These are phyloP conservation scores for Chaetomium strumarium DNA, from an alignment of 2,329 filamentous ascomycete genomes.

Conservation along the genomic window DNA sequence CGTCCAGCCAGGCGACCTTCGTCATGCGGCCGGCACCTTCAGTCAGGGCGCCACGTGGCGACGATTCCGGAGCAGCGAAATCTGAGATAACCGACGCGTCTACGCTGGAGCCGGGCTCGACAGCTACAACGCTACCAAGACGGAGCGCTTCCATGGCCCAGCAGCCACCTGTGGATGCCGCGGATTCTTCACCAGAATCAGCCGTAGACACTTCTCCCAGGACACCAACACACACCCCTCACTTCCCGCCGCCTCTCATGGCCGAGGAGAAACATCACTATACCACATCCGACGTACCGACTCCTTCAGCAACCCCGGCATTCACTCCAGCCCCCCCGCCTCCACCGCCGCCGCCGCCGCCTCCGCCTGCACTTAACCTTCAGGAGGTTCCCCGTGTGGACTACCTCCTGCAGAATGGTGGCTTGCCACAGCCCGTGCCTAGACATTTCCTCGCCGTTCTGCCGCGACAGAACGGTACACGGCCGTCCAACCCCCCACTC, in stretches of 20 bases:
- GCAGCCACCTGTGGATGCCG: slow-evolving; percentile 35
- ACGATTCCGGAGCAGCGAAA: slow-evolving; percentile 4
- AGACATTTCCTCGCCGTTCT: slow-evolving; percentile 65
- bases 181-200: slow-evolving; percentile 46
- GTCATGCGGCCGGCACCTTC: slow-evolving; percentile 29
- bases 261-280: slow-evolving; percentile 35
- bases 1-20: slow-evolving; percentile 54
- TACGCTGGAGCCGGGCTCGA: slow-evolving; percentile 19
- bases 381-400: slow-evolving; percentile 77
- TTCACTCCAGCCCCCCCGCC: slow-evolving; percentile 34
- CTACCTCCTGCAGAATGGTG: slow-evolving; percentile 86
- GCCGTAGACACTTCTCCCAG: slow-evolving; percentile 51
- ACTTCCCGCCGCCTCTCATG: slow-evolving; percentile 43
- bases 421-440: slow-evolving; percentile 64
- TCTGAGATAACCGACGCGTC: slow-evolving; percentile 24
- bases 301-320: slow-evolving; percentile 36
- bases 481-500: slow-evolving; percentile 58
- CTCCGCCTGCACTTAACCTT: slow-evolving; percentile 66
- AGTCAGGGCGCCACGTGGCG: slow-evolving; percentile 5
- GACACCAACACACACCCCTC: slow-evolving; percentile 52
- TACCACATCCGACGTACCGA: slow-evolving; percentile 35
- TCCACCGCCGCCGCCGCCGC: slow-evolving; percentile 51
- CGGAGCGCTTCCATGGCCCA: slow-evolving; percentile 22
- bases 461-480: slow-evolving; percentile 50
- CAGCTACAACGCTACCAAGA: slow-evolving; percentile 17